Evolutionary conservation across 371 early-diverging fungal genomes (phyloP).

Genomic region (Batkoa obscura): DNA sequence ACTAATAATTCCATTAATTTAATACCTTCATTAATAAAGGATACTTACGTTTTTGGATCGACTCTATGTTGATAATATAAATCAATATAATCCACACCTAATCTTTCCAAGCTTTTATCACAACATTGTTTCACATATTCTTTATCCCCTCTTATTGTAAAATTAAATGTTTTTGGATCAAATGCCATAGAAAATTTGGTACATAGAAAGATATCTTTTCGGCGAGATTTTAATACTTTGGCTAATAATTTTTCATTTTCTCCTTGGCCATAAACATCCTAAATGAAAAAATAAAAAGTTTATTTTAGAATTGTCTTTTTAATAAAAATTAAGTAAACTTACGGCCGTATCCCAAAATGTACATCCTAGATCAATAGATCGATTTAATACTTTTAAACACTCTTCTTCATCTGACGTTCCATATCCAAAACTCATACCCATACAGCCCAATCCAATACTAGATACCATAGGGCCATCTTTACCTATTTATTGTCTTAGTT

Average conservation of each 20-base stretch:
- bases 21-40: neutral
- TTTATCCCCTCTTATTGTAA: constrained; percentile 17
- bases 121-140: constrained; percentile 25
- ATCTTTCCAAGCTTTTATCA: constrained; percentile 20
- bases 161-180: neutral
- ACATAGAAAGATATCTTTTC: constrained; percentile 1
- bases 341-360: constrained; percentile 15
- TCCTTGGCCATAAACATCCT: neutral
- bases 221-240: neutral
- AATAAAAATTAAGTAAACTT: too few relatives aligned
- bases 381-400: neutral
- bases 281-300: neutral
- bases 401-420: constrained; percentile 7
- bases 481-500: neutral
- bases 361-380: constrained; percentile 7
- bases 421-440: constrained; percentile 8
- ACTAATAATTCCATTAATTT: neutral
- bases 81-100: constrained; percentile 27
- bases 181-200: neutral
- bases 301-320: neutral
- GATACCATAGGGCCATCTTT: constrained; percentile 3
- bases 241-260: neutral
- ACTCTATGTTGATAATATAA: constrained; percentile 35
- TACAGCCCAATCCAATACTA: constrained; percentile 2
- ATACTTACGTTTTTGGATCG: constrained; percentile 16